Conservation (phyloP, 805 yeast species). For the Candida ficus region DNA sequence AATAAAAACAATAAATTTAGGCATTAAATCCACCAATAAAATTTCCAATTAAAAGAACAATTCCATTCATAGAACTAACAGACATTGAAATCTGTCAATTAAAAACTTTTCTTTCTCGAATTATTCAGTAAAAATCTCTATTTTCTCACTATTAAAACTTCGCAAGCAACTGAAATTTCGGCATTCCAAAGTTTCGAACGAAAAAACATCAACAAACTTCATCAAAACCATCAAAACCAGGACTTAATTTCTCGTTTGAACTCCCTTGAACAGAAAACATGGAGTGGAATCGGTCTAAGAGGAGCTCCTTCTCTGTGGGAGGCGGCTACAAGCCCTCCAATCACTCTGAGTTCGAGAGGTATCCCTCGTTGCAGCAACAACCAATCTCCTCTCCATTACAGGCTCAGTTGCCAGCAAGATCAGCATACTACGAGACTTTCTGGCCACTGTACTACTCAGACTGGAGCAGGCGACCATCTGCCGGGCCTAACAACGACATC, state of each 20-base stretch:
- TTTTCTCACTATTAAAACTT: too few species aligned
- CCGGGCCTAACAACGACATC: constrained; percentile 34
- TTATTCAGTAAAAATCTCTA: too few species aligned
- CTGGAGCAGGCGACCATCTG: constrained; percentile 38
- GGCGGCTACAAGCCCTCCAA: constrained; percentile 13
- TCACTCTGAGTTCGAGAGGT: constrained; percentile 13
- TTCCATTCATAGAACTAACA: too few species aligned
- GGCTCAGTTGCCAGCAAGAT: constrained; percentile 25
- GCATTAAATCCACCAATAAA: too few species aligned
- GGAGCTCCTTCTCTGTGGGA: constrained; percentile 26
- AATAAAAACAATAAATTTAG: too few species aligned
- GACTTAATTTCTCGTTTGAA: too few species aligned
- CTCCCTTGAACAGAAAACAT: constrained; percentile 3
- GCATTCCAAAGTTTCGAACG: too few species aligned
- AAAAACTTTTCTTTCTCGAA: too few species aligned
- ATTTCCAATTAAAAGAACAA: too few species aligned
- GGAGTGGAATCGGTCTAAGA: constrained; percentile 24
- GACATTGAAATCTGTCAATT: too few species aligned
- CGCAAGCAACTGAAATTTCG: too few species aligned
- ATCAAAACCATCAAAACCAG: not conserved
- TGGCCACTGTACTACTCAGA: constrained; percentile 48
- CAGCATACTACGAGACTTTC: constrained; percentile 41
- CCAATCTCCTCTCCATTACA: constrained; percentile 11
- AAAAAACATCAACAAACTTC: not conserved
- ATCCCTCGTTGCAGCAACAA: constrained; percentile 10